Base-by-base conservation (phyloP, 768 basidiomycete genomes). In the Boletus speciosus region DNA sequence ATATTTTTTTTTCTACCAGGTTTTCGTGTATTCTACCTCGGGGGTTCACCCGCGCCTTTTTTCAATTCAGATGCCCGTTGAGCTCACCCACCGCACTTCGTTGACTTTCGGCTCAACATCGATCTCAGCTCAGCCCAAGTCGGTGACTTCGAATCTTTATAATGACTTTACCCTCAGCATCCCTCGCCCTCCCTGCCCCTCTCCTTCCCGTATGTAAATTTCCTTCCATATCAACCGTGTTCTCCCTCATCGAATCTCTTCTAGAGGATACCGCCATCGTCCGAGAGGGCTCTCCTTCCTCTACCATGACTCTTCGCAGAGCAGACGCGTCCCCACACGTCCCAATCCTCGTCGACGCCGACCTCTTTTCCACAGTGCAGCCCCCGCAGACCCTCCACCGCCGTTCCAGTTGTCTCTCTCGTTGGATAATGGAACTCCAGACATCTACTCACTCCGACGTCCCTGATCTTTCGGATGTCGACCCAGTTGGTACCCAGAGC, bases 391-490 rank as follows among this genome's bases (percentile, higher is more conserved):
- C 56, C 9, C 58, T 74, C 56, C 68, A 66, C 16, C 73, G 71
- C 19, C 71, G 72, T 36, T 70, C 75, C 15, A 75, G 73, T 56
- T 76, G 66, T 48, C 60, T 78, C 38, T 73, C 76, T 36, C 72
- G 65, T n/a, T 79, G 78, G 78, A 68, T 80, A 16, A 66, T 62
- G 3, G 78, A 79, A 21, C 72, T 77, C 49, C 73, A 71, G 50
- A 47, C 62, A 10, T 47, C 58, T 15, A 55, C 61, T 42, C 42
- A 56, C 36, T 51, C 59, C n/a, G 63, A 62, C 32, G 47, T 58
- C 36, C 47, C 58, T 29, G 58, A 61, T 54, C 53, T 63, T 36
- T 58, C 56, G 10, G 52, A 68, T 34, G 58, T 60, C 37, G 64
- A 65, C 49, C 64, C 61, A 46, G 39, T 65, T 16, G 69, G 69